Evolutionary conservation across 73 alveolate genomes (phyloP).

Genomic region (Paraurostyla sp.): DNA sequence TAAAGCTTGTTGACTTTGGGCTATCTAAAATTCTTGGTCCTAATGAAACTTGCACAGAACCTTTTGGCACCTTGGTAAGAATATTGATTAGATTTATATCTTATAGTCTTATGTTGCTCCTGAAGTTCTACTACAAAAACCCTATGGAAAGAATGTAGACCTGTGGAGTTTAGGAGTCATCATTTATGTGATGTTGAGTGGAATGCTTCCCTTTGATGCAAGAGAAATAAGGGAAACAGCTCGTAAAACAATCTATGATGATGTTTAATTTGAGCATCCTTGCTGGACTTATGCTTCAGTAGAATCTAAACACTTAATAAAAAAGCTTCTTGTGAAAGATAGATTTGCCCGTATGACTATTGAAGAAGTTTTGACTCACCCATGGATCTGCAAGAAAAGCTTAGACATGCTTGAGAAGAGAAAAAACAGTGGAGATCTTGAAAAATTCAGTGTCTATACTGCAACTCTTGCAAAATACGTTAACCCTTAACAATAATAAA

Average conservation of each 20-base stretch:
- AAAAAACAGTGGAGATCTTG: conserved; percentile 12
- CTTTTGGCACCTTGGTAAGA: conserved; percentile 83
- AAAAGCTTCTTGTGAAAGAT: conserved; percentile 3
- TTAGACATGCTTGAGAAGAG: background rate
- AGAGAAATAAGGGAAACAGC: conserved; percentile 34
- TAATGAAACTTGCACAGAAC: conserved; percentile 81
- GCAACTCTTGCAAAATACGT: conserved; percentile 31
- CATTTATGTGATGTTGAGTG: conserved; percentile 46
- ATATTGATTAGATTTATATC: background rate
- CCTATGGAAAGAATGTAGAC: conserved; percentile 66
- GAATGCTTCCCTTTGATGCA: conserved; percentile 73
- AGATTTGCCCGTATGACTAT: background rate
- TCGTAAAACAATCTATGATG: conserved; percentile 27
- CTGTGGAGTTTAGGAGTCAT: conserved; percentile 67
- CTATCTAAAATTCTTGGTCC: conserved; percentile 89
- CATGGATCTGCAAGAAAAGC: conserved; percentile 50
- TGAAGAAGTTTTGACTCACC: conserved; percentile 42
- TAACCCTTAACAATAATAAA: too few species aligned
- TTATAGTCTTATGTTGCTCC: conserved; percentile 88
- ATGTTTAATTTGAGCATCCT: conserved; percentile 21
- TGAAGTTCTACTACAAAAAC: conserved; percentile 74
- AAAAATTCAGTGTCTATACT: conserved; percentile 11
- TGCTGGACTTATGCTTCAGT: conserved; percentile 39
- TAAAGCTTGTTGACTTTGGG: conserved; percentile 94
- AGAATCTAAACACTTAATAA: conserved; percentile 41